Conservation (phyloP, 495 filamentous ascomycete species). For the Elasticomyces elasticus region DNA sequence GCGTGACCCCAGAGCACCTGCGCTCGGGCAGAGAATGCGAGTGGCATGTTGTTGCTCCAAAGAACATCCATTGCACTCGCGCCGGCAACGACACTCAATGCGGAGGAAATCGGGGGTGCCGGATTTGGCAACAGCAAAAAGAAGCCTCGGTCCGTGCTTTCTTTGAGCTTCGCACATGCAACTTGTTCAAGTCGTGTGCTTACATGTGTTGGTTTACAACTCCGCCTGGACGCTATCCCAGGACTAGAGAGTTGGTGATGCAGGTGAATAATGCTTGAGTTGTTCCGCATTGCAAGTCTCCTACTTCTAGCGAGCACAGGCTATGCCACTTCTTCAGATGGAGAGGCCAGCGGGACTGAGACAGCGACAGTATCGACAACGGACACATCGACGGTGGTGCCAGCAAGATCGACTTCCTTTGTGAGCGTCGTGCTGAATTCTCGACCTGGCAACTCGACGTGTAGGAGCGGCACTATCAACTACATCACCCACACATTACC, state of each 20-base stretch:
- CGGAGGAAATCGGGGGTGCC: slow-evolving; percentile 1
- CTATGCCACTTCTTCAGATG: neutral
- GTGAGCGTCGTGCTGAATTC: neutral
- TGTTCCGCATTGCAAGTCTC: neutral
- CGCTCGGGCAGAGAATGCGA: slow-evolving; percentile 15
- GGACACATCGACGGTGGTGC: neutral
- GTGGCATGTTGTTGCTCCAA: neutral
- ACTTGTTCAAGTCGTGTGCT: neutral
- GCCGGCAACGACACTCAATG: neutral
- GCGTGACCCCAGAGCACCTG: slow-evolving; percentile 35
- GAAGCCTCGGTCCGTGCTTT: too few species aligned
- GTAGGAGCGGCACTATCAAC: slow-evolving; percentile 61
- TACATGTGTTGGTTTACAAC: neutral
- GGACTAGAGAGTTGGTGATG: neutral
- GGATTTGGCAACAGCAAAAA: too few species aligned
- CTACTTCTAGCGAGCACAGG: neutral
- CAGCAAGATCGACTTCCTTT: neutral
- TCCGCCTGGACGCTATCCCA: neutral
- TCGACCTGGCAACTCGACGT: slow-evolving; percentile 32
- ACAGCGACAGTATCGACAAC: neutral
- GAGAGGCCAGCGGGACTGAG: neutral
- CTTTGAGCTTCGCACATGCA: neutral
- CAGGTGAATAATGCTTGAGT: neutral
- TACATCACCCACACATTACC: slow-evolving; percentile 72
- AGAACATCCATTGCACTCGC: neutral